A percentile compares a stretch with the other conserved stretches of the same genome.
phyloP scores from a whole-genome alignment of 2,329 filamentous ascomycete genomes.

The Fusarium verrucosum region DNA sequence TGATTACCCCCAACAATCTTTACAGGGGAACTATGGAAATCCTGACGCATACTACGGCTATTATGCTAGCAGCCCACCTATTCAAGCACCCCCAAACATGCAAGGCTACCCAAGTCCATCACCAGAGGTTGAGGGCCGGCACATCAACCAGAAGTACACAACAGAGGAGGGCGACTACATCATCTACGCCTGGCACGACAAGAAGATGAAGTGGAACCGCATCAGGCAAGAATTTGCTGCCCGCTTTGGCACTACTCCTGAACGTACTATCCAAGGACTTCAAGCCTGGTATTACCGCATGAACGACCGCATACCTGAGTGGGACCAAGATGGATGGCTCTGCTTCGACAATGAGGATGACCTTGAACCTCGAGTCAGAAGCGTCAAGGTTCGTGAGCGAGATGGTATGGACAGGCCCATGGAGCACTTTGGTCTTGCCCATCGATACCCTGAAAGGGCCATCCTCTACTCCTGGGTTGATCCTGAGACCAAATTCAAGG shows the following conservation, averaged over 20 bases:
- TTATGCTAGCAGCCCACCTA: conserved; percentile 36
- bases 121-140: conserved; percentile 50
- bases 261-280: conserved; percentile 53
- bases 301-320: conserved; percentile 54
- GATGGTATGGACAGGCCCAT: conserved; percentile 51
- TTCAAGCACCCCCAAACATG: conserved; percentile 35
- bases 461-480: conserved; percentile 58
- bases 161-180: conserved; percentile 56
- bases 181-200: conserved; percentile 56
- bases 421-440: conserved; percentile 51
- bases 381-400: conserved; percentile 53
- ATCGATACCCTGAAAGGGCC: conserved; percentile 59
- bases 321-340: conserved; percentile 53
- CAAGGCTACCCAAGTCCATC: conserved; percentile 51
- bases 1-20: conserved; percentile 31
- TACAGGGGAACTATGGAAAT: conserved; percentile 32
- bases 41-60: conserved; percentile 40
- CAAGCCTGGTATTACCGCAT: conserved; percentile 57
- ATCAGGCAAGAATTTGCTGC: conserved; percentile 53
- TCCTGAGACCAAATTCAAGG: conserved; percentile 50
- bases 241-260: conserved; percentile 51
- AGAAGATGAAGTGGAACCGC: conserved; percentile 54
- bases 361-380: conserved; percentile 50
- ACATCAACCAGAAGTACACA: conserved; percentile 57
- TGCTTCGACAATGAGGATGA: conserved; percentile 53